These are phyloP conservation scores for Lobosporangium transversale DNA, from an alignment of 192 early-diverging fungal species.

Conservation along the genomic window DNA sequence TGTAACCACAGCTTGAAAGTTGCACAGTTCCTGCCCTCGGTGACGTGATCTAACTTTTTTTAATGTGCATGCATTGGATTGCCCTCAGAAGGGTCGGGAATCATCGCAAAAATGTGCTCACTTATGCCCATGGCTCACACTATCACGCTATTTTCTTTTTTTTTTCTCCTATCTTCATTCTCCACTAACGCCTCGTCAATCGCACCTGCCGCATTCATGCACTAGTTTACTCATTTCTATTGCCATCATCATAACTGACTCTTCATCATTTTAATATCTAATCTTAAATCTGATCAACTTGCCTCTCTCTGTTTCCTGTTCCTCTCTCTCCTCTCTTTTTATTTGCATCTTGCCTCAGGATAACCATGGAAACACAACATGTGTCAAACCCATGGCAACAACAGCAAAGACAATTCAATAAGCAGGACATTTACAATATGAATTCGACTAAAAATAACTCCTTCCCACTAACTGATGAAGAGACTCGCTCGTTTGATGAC, in stretches of 20 bases:
- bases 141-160: background rate
- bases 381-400: constrained; percentile 42
- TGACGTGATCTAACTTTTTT: no score
- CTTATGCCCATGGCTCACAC: no score
- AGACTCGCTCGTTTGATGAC: constrained; percentile 23
- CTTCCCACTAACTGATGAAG: constrained; percentile 8
- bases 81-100: no score
- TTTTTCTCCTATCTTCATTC: constrained; percentile 7
- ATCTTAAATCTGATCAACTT: background rate
- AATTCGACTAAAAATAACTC: background rate
- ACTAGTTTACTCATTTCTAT: background rate
- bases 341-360: background rate
- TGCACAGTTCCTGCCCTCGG: no score
- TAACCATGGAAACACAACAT: constrained; percentile 38
- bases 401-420: background rate
- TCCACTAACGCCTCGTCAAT: background rate
- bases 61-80: no score
- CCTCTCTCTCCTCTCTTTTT: constrained; percentile 3
- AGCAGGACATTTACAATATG: constrained; percentile 14
- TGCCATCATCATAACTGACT: no score
- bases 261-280: no score
- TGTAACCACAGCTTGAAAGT: no score
- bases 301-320: background rate
- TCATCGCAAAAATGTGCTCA: no score
- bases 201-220: no score